These are phyloP conservation scores for Kurtzmaniella fragi DNA, from an alignment of 805 yeast species.

Conservation along the genomic window DNA sequence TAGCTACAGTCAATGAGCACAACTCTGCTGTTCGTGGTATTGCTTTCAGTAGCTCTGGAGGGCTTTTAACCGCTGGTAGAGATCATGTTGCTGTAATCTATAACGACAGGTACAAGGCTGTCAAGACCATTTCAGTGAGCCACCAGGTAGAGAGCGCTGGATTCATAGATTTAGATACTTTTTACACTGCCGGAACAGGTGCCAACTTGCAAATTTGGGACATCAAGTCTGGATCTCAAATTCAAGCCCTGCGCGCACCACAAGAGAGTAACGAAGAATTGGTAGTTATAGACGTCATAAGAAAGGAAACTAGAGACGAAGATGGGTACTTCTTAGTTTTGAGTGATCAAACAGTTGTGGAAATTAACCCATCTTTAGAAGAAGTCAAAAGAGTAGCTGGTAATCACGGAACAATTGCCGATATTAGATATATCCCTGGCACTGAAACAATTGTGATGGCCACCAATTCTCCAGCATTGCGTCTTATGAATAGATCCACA, in stretches of 20 bases:
- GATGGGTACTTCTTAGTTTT: constrained; percentile 45
- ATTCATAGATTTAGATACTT: constrained; percentile 34
- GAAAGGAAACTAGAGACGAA: constrained; percentile 22
- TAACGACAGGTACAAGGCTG: constrained; percentile 48
- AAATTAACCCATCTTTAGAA: constrained; percentile 31
- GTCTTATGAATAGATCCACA: constrained; percentile 61
- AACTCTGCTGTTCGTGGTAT: constrained; percentile 82
- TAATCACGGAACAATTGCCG: constrained; percentile 94
- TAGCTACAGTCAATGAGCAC: constrained; percentile 66
- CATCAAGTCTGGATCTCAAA: constrained; percentile 39
- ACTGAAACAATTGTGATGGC: constrained; percentile 68
- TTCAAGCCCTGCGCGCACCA: constrained; percentile 45
- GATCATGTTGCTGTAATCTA: constrained; percentile 70
- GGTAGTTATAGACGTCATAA: constrained; percentile 56
- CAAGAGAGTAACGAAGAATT: constrained; percentile 65
- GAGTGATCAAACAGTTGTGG: constrained; percentile 80
- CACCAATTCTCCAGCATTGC: constrained; percentile 85
- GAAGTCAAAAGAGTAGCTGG: constrained; percentile 67
- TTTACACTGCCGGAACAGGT: constrained; percentile 77
- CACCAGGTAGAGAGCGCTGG: constrained; percentile 74
- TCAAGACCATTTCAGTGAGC: constrained; percentile 64
- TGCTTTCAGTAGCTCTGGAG: constrained; percentile 52
- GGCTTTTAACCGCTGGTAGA: constrained; percentile 80
- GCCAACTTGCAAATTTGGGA: constrained; percentile 69
- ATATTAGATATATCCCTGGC: constrained; percentile 65